phyloP scores from a whole-genome alignment of 495 filamentous ascomycete genomes.

The Viridothelium virens region DNA sequence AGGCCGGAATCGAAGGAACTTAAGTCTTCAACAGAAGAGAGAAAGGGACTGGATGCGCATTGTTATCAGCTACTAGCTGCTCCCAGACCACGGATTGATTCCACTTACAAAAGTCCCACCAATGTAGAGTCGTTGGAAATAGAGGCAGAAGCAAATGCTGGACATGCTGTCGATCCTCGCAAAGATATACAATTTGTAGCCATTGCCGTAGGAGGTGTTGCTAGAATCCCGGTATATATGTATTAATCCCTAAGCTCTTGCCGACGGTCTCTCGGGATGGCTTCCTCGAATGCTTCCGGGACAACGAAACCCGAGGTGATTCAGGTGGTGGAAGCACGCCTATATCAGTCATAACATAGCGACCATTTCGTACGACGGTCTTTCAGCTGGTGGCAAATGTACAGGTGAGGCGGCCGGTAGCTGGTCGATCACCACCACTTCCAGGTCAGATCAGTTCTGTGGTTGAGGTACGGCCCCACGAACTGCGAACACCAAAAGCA shows the following conservation, averaged over 20 bases:
- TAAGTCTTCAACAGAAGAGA: slow-evolving; percentile 68
- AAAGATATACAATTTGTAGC: slow-evolving; percentile 65
- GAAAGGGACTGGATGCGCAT: slow-evolving; percentile 61
- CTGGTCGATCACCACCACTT: slow-evolving; percentile 1
- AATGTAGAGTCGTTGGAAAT: slow-evolving; percentile 65
- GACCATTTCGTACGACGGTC: background rate
- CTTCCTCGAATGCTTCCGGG: background rate
- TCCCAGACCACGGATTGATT: slow-evolving; percentile 18
- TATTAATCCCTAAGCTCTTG: background rate
- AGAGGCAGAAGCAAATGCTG: slow-evolving; percentile 74
- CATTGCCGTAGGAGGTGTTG: slow-evolving; percentile 22
- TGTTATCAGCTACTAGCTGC: slow-evolving; percentile 17
- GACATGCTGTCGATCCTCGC: slow-evolving; percentile 66
- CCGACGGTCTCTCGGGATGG: background rate
- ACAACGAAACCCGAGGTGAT: background rate
- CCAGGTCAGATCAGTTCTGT: background rate
- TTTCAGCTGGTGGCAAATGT: slow-evolving; percentile 9
- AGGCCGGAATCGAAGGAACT: slow-evolving; percentile 72
- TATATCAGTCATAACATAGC: background rate
- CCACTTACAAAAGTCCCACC: slow-evolving; percentile 66
- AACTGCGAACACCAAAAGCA: background rate
- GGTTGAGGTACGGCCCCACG: slow-evolving; percentile 5
- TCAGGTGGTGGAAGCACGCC: background rate
- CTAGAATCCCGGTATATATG: background rate
- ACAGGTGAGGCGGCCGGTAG: background rate